Evolutionary conservation across 805 yeast species (phyloP).

Genomic region (Sungouiella thailandica): DNA sequence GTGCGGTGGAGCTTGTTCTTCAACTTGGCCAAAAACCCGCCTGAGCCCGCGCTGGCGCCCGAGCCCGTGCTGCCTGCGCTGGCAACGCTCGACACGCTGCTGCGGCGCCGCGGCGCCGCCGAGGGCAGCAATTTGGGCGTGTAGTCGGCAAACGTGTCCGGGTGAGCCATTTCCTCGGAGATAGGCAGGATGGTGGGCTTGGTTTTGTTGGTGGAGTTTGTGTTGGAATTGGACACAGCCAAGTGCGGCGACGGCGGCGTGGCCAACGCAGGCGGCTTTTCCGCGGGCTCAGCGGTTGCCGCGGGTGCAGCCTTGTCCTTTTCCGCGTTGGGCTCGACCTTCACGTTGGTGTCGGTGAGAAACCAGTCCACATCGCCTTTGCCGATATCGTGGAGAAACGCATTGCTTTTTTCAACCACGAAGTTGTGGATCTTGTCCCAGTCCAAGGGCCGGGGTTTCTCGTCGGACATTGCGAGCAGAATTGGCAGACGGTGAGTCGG

Average conservation of each 20-base stretch:
- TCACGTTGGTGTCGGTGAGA: constrained; percentile 32
- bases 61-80: constrained; percentile 10
- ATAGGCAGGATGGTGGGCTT: constrained; percentile 29
- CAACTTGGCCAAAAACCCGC: constrained; percentile 32
- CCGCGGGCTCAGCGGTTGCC: too few relatives aligned
- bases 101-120: constrained; percentile 7
- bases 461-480: neutral
- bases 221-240: constrained; percentile 27
- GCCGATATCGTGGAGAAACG: constrained; percentile 25
- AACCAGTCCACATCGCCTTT: constrained; percentile 50
- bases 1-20: constrained; percentile 27
- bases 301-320: neutral
- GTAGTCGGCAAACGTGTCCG: constrained; percentile 2
- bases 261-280: constrained; percentile 1
- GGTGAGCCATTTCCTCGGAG: constrained; percentile 17
- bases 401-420: constrained; percentile 11
- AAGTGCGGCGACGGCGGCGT: constrained; percentile 17
- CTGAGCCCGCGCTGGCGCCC: constrained; percentile 12
- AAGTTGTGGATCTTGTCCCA: constrained; percentile 10
- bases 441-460: constrained; percentile 3
- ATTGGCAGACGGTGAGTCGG: too few relatives aligned
- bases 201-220: constrained; percentile 24
- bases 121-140: neutral
- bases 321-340: constrained; percentile 1
- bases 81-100: constrained; percentile 17